These are phyloP conservation scores for Populus alba DNA, from an alignment of 345 rosid species.

Conservation along the genomic window DNA sequence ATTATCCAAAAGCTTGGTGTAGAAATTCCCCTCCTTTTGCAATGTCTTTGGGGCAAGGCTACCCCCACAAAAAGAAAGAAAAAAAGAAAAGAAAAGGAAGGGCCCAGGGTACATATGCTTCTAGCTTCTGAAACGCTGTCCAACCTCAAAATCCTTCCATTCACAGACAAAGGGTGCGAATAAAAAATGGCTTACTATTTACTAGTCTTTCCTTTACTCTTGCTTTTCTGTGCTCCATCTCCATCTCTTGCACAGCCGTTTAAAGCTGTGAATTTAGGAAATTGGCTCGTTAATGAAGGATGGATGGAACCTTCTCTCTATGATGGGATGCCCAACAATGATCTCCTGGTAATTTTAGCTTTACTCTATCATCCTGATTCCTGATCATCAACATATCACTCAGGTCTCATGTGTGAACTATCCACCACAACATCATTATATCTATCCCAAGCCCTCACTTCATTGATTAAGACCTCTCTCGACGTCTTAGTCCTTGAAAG, in stretches of 20 bases:
- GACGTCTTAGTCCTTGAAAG: too few relatives aligned
- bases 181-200: not conserved
- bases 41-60: too few relatives aligned
- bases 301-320: conserved; percentile 37
- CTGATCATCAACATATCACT: not conserved
- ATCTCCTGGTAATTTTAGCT: conserved; percentile 31
- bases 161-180: not conserved
- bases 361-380: not conserved
- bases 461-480: not conserved
- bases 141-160: too few relatives aligned
- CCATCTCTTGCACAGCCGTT: conserved; percentile 22
- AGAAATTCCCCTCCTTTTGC: too few relatives aligned
- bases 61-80: too few relatives aligned
- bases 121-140: too few relatives aligned
- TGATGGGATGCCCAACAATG: conserved; percentile 33
- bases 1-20: too few relatives aligned
- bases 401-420: not conserved
- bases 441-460: not conserved
- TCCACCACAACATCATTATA: not conserved
- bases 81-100: not conserved
- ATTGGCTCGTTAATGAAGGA: conserved; percentile 41
- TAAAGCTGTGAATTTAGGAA: conserved; percentile 38
- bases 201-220: not conserved
- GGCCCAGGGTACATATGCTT: not conserved
- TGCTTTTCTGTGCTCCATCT: conserved; percentile 1